phyloP scores from a whole-genome alignment of 2,329 filamentous ascomycete genomes.

The Exophiala bonariae region DNA sequence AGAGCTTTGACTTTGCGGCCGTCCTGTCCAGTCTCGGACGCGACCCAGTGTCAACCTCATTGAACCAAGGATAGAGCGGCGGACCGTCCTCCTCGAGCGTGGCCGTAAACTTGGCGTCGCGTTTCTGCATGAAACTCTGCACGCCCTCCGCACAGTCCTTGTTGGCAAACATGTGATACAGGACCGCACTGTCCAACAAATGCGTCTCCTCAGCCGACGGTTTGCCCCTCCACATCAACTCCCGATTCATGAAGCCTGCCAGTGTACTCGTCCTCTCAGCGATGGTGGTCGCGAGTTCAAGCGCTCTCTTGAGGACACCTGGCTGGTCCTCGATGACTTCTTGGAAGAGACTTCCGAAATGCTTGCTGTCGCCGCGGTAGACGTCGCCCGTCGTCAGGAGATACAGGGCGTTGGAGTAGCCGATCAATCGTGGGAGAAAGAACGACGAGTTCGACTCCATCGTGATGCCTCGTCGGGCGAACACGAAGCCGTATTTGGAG shows the following conservation, averaged over 20 bases:
- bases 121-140: constrained; percentile 66
- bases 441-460: constrained; percentile 69
- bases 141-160: constrained; percentile 68
- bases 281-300: constrained; percentile 67
- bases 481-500: constrained; percentile 68
- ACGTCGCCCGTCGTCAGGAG: constrained; percentile 65
- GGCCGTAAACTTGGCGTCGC: constrained; percentile 60
- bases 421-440: constrained; percentile 68
- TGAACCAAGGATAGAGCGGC: constrained; percentile 68
- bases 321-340: constrained; percentile 61
- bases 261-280: constrained; percentile 62
- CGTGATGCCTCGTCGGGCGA: constrained; percentile 65
- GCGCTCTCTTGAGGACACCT: constrained; percentile 62
- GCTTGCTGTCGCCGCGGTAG: constrained; percentile 50
- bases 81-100: constrained; percentile 62
- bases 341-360: constrained; percentile 63
- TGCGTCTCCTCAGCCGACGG: constrained; percentile 66
- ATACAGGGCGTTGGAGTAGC: constrained; percentile 61
- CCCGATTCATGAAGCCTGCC: constrained; percentile 14
- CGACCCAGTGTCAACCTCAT: constrained; percentile 47
- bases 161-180: constrained; percentile 38
- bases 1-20: constrained; percentile 12
- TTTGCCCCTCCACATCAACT: constrained; percentile 19
- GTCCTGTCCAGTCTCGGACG: constrained; percentile 4
- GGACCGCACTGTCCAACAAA: constrained; percentile 57